These are phyloP conservation scores for Trichoderma atroviride DNA, from an alignment of 2,329 filamentous ascomycete species.

Conservation along the genomic window DNA sequence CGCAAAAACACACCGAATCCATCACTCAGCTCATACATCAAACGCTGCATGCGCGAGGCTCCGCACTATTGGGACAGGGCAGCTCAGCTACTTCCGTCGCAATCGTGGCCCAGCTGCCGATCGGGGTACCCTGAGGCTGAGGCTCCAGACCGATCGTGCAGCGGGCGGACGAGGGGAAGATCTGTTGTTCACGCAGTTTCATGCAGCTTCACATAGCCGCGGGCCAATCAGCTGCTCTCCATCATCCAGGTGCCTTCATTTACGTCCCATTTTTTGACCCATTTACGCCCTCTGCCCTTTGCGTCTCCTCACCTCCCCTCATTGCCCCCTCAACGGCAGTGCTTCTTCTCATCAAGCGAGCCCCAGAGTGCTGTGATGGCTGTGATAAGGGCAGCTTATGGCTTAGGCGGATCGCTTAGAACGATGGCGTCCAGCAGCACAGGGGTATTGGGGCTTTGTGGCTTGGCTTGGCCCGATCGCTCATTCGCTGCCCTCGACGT, in stretches of 20 bases:
- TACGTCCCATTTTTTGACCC: too few species aligned
- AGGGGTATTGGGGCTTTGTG: conserved; percentile 6
- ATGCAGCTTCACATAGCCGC: neutral
- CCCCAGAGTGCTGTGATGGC: neutral
- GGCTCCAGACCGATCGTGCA: conserved; percentile 13
- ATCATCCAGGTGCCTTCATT: neutral
- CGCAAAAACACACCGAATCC: conserved; percentile 14
- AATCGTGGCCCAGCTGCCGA: conserved; percentile 1
- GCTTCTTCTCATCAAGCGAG: neutral
- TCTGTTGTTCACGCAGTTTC: neutral
- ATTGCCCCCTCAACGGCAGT: conserved; percentile 3
- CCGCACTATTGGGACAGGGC: neutral
- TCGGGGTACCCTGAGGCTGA: conserved; percentile 16
- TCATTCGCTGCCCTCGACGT: conserved; percentile 4
- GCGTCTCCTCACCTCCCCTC: conserved; percentile 16
- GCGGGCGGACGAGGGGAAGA: conserved; percentile 3
- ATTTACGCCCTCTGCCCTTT: neutral
- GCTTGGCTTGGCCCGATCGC: conserved; percentile 3
- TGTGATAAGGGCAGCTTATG: neutral
- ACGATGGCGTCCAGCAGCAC: conserved; percentile 16
- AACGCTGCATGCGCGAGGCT: neutral
- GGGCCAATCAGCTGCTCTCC: neutral
- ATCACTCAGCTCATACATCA: neutral
- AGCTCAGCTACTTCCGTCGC: conserved; percentile 4
- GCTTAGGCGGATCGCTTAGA: conserved; percentile 11